phyloP scores from a whole-genome alignment of 1,139 yeast genomes.

The Eremothecium cymbalariae region DNA sequence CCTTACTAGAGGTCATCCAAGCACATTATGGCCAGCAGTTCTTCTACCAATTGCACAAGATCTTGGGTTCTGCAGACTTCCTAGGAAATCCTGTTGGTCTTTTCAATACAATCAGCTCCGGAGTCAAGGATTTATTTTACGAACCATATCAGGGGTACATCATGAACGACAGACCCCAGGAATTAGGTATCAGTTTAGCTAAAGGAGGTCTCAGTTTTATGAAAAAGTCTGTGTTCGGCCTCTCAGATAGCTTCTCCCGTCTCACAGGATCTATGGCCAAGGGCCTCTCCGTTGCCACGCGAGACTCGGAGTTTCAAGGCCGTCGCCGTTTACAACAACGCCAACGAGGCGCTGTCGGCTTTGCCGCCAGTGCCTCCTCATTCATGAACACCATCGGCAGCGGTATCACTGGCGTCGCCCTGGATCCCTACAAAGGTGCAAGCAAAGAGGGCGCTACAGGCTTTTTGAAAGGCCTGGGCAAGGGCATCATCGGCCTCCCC shows the following conservation, averaged over 20 bases:
- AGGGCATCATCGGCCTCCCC: slow-evolving; percentile 90
- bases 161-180: slow-evolving; percentile 91
- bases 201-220: slow-evolving; percentile 92
- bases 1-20: slow-evolving; percentile 59
- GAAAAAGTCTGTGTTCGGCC: slow-evolving; percentile 90
- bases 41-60: slow-evolving; percentile 84
- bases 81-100: slow-evolving; percentile 96
- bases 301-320: slow-evolving; percentile 80
- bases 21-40: slow-evolving; percentile 92
- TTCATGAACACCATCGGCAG: slow-evolving; percentile 79
- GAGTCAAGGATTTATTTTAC: slow-evolving; percentile 91
- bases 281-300: slow-evolving; percentile 83
- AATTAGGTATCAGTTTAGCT: slow-evolving; percentile 88
- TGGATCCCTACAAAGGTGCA: slow-evolving; percentile 88
- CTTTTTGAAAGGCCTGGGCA: slow-evolving; percentile 87
- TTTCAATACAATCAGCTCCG: slow-evolving; percentile 86
- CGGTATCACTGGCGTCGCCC: slow-evolving; percentile 84
- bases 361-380: slow-evolving; percentile 82
- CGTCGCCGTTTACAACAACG: slow-evolving; percentile 65
- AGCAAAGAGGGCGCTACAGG: slow-evolving; percentile 79
- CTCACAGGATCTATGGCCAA: slow-evolving; percentile 92
- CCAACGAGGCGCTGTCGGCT: slow-evolving; percentile 72
- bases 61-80: slow-evolving; percentile 92
- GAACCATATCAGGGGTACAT: slow-evolving; percentile 96
- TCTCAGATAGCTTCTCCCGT: slow-evolving; percentile 87